Evolutionary conservation across 2,329 filamentous ascomycete species (phyloP).

Genomic region (Penicillium sp.): DNA sequence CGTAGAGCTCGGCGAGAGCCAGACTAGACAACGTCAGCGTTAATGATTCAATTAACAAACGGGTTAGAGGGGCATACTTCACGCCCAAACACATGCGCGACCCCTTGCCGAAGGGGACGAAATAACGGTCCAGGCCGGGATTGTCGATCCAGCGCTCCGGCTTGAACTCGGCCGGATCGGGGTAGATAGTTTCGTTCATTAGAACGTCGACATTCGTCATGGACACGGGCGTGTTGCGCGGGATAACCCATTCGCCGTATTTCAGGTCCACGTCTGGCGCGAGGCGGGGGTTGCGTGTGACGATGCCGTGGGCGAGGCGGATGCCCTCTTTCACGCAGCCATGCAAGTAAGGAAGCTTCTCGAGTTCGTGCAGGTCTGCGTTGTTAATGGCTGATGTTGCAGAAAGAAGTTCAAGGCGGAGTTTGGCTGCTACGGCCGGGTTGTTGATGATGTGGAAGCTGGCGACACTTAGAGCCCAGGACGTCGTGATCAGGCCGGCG

Average conservation of each 20-base stretch:
- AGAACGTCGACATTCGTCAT: slow-evolving; percentile 9
- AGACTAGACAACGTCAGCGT: slow-evolving; percentile 20
- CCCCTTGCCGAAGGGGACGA: slow-evolving; percentile 4
- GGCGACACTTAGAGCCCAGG: slow-evolving; percentile 21
- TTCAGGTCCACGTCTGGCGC: neutral
- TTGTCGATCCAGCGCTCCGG: slow-evolving; percentile 35
- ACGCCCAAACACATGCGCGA: slow-evolving; percentile 33
- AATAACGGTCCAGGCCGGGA: slow-evolving; percentile 25
- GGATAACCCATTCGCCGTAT: slow-evolving; percentile 9
- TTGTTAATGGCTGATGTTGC: neutral
- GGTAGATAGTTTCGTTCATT: slow-evolving; percentile 16
- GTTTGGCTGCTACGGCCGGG: slow-evolving; percentile 13
- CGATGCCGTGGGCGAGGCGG: slow-evolving; percentile 7
- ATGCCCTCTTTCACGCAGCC: slow-evolving; percentile 23
- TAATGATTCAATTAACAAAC: neutral
- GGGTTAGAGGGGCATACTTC: slow-evolving; percentile 22
- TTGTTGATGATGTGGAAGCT: slow-evolving; percentile 21
- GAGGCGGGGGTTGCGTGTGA: slow-evolving; percentile 7
- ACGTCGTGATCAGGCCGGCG: slow-evolving; percentile 33
- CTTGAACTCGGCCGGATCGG: slow-evolving; percentile 29
- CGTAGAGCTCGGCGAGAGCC: slow-evolving; percentile 30
- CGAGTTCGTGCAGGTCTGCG: slow-evolving; percentile 16
- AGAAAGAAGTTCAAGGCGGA: slow-evolving; percentile 18
- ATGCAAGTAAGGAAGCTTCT: slow-evolving; percentile 24
- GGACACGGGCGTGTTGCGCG: slow-evolving; percentile 5